A percentile compares a stretch with the other conserved stretches of the same genome.
Evolutionary conservation across 345 rosid species (phyloP).

Genomic region (Lepidium sativum): DNA sequence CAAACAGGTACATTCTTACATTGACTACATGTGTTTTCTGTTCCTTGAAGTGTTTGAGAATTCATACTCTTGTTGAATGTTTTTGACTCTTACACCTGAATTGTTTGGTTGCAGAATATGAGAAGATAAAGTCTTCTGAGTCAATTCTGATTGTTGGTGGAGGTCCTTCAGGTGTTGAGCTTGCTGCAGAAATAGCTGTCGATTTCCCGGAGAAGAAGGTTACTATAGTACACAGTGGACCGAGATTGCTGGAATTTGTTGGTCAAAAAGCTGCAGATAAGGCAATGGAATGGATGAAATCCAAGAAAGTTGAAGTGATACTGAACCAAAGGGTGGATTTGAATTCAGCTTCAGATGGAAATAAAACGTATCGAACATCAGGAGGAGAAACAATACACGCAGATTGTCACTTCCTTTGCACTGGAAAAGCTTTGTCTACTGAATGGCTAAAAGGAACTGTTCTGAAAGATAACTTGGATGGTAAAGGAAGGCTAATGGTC

Average conservation of each 20-base stretch:
- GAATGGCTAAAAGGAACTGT: conserved; percentile 47
- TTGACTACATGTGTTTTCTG: neutral
- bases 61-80: neutral
- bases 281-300: conserved; percentile 45
- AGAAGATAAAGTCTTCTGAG: conserved; percentile 62
- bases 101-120: conserved; percentile 39
- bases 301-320: conserved; percentile 52
- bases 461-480: conserved; percentile 43
- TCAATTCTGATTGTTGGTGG: conserved; percentile 88
- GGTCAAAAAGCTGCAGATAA: conserved; percentile 49
- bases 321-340: conserved; percentile 60
- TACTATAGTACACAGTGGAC: conserved; percentile 55
- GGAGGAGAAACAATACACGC: conserved; percentile 48
- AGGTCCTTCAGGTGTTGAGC: conserved; percentile 90
- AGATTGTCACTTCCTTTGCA: conserved; percentile 53
- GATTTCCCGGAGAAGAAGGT: conserved; percentile 55
- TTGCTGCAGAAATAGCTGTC: conserved; percentile 75
- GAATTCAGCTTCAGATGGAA: conserved; percentile 34
- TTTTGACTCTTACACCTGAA: neutral
- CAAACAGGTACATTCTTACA: conserved; percentile 35
- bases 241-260: conserved; percentile 53
- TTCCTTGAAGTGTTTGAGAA: neutral
- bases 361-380: conserved; percentile 42
- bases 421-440: conserved; percentile 44
- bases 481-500: conserved; percentile 42